phyloP scores from a whole-genome alignment of 306 rosid genomes.

The Cucumis melo region DNA sequence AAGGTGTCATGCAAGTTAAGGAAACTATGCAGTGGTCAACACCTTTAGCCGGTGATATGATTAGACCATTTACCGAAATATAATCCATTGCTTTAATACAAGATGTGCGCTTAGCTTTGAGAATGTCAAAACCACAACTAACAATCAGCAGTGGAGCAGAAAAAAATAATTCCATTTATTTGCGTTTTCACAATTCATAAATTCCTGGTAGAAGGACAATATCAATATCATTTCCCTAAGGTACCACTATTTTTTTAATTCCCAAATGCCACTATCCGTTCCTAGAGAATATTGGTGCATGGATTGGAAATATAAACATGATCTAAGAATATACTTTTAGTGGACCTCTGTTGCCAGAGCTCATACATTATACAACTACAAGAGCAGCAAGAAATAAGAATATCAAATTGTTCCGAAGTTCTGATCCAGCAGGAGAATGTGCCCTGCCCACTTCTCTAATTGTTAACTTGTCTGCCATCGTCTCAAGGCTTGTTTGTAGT shows the following conservation, averaged over 20 bases:
- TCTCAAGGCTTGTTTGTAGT: slow-evolving; percentile 14
- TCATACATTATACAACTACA: slow-evolving; percentile 37
- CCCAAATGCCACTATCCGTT: background rate
- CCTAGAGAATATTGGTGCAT: background rate
- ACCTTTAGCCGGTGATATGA: too few species aligned
- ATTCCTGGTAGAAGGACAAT: too few species aligned
- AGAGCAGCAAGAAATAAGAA: slow-evolving; percentile 23
- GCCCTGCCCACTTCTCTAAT: slow-evolving; percentile 15
- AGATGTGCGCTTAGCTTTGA: too few species aligned
- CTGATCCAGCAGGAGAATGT: slow-evolving; percentile 26
- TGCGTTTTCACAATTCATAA: too few species aligned
- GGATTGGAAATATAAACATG: background rate
- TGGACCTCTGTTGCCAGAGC: slow-evolving; percentile 45
- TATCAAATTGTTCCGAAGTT: slow-evolving; percentile 35
- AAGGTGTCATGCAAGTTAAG: too few species aligned
- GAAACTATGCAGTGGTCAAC: too few species aligned
- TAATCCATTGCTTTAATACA: too few species aligned
- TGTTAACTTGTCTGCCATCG: slow-evolving; percentile 12
- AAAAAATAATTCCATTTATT: too few species aligned
- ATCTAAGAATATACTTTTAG: slow-evolving; percentile 18
- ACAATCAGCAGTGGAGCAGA: too few species aligned
- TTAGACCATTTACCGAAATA: too few species aligned
- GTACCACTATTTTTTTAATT: background rate
- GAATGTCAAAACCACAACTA: too few species aligned
- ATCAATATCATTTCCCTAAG: too few species aligned